Conservation (phyloP, 176 grass and related monocot genomes). For the Saccharum spontaneum region DNA sequence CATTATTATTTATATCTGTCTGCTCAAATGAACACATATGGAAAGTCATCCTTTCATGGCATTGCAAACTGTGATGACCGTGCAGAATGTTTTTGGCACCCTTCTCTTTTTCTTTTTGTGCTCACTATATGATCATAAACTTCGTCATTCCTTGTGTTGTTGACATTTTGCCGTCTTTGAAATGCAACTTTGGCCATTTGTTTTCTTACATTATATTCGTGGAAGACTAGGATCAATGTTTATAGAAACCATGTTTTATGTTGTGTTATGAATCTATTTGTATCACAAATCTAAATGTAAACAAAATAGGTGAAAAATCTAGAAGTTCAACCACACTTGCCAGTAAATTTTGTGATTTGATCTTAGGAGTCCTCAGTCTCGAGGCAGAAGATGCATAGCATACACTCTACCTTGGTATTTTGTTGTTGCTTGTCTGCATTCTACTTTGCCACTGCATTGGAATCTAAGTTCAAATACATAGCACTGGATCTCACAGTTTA, state of each 20-base stretch:
- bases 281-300: not conserved
- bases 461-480: not conserved
- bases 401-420: not conserved
- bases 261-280: not conserved
- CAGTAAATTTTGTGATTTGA: not conserved
- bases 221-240: not conserved
- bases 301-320: not conserved
- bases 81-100: not conserved
- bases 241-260: not conserved
- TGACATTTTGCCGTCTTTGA: not conserved
- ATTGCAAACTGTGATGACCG: not conserved
- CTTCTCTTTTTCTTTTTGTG: not conserved
- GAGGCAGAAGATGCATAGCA: not conserved
- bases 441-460: not conserved
- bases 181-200: not conserved
- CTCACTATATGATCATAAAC: not conserved
- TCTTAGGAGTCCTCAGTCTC: no score
- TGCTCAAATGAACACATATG: not conserved
- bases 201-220: not conserved
- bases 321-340: not conserved
- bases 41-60: not conserved
- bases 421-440: not conserved
- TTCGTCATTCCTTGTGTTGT: not conserved
- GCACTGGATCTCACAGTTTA: not conserved
- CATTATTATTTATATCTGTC: not conserved